Evolutionary conservation across 2,329 filamentous ascomycete genomes (phyloP), one percentile per base, ranked within the genome.

Genomic region (Cladosporium colombiae): DNA sequence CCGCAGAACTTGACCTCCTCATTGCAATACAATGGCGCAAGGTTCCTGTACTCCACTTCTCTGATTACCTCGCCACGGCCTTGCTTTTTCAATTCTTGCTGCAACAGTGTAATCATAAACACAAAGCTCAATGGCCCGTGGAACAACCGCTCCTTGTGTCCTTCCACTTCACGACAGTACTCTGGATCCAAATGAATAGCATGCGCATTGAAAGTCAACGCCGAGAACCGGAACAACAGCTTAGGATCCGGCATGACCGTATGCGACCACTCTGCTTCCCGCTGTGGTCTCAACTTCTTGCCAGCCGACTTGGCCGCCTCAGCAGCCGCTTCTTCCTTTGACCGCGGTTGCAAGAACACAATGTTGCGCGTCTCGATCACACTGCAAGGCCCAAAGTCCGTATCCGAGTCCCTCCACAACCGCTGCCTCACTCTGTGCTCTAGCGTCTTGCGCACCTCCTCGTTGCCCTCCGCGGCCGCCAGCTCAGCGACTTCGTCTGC

Each of bases 161-260:
- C 91, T 77, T 98, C 95, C 14, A 88, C 81, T 14, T 85, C 81
- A 46, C 84, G 84, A 61, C 88, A 88, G 78, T 92, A 96, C 52
- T 83, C 74, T 1, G 84, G 85, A 76, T 97, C 91, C 25, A 96
- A 83, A 79, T 99, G 95, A 71, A 99, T 97, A 18, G 85, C 83
- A 78, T 99, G 95, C 1, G 92, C 92, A 78, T 99, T 99, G 82
- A 92, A 93, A 2, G 91, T 94, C 37, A 99, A 85, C 0, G 93
- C 93, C 23, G 91, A 95, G 82, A 94, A 98, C 66, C 93, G 88
- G 80, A 96, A 97, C 63, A 99, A 87, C 5, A 97, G 85, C 5
- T 85, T 81, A 2, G 86, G 82, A 2, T 89, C 88, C 0, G 93
- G 92, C 0, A 80, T 85, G 27, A 97, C 79, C 0, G 81, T 79